A percentile compares a stretch with the other conserved stretches of the same genome.
Conservation (phyloP, 345 rosid genomes). For the Pistacia integerrima region DNA sequence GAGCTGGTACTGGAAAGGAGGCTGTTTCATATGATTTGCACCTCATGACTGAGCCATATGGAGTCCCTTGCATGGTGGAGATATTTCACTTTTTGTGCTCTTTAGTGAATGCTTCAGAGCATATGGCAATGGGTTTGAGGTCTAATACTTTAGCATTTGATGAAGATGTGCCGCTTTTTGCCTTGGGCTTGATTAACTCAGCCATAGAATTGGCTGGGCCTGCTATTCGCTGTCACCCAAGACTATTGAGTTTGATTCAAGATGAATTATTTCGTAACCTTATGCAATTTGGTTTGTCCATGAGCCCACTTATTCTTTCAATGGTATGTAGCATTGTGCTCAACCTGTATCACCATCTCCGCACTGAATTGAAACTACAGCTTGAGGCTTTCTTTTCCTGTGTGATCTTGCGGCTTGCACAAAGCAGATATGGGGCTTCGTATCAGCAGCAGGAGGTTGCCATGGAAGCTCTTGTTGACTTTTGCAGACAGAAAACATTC, state of each 20-base stretch:
- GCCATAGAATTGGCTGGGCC: slow-evolving; percentile 67
- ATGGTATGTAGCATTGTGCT: slow-evolving; percentile 75
- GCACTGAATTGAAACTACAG: slow-evolving; percentile 65
- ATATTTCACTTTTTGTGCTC: slow-evolving; percentile 71
- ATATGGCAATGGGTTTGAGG: slow-evolving; percentile 47
- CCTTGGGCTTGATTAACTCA: slow-evolving; percentile 73
- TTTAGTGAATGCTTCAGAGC: slow-evolving; percentile 57
- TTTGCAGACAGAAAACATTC: slow-evolving; percentile 66
- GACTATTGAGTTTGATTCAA: slow-evolving; percentile 58
- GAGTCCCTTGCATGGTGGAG: slow-evolving; percentile 79
- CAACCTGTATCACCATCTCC: slow-evolving; percentile 66
- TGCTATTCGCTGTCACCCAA: slow-evolving; percentile 51
- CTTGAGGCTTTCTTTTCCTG: slow-evolving; percentile 73
- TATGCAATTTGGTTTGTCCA: slow-evolving; percentile 79
- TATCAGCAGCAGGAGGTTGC: slow-evolving; percentile 86
- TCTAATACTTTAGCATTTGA: slow-evolving; percentile 69
- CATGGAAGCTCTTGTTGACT: slow-evolving; percentile 75
- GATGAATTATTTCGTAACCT: slow-evolving; percentile 68
- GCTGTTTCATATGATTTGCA: slow-evolving; percentile 42
- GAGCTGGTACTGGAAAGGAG: slow-evolving; percentile 31
- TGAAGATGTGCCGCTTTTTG: slow-evolving; percentile 80
- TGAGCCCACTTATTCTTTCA: slow-evolving; percentile 81
- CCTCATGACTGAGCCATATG: slow-evolving; percentile 60
- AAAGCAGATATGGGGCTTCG: slow-evolving; percentile 69
- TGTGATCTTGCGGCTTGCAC: slow-evolving; percentile 68